A percentile compares a stretch with the other conserved stretches of the same genome.
These are phyloP conservation scores for Aphanomyces cochlioides DNA, from an alignment of 352 stramenopile genomes.

Conservation along the genomic window DNA sequence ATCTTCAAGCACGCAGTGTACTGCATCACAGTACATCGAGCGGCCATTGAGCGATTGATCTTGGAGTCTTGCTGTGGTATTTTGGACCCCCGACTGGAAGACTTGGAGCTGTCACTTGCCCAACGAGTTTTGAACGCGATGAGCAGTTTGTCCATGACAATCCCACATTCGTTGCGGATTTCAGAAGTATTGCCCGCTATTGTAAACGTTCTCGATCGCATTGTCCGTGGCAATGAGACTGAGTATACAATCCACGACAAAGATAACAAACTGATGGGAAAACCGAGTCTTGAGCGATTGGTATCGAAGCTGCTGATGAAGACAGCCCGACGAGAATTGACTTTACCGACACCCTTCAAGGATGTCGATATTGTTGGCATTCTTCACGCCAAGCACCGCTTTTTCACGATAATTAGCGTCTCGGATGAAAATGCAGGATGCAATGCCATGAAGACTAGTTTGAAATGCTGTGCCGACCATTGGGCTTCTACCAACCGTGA, in stretches of 20 bases:
- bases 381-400: slow-evolving; percentile 84
- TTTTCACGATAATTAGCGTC: slow-evolving; percentile 69
- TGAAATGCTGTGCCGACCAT: slow-evolving; percentile 13
- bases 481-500: not conserved
- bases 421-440: slow-evolving; percentile 63
- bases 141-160: slow-evolving; percentile 51
- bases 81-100: slow-evolving; percentile 64
- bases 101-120: slow-evolving; percentile 40
- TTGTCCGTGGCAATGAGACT: slow-evolving; percentile 72
- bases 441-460: slow-evolving; percentile 64
- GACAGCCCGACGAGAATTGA: slow-evolving; percentile 55
- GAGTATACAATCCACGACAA: slow-evolving; percentile 74
- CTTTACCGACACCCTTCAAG: slow-evolving; percentile 62
- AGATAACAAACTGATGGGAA: slow-evolving; percentile 67
- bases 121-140: slow-evolving; percentile 64
- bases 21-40: slow-evolving; percentile 56
- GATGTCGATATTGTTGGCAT: slow-evolving; percentile 76
- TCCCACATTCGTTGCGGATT: slow-evolving; percentile 57
- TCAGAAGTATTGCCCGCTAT: slow-evolving; percentile 71
- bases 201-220: slow-evolving; percentile 72
- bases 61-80: slow-evolving; percentile 73
- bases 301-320: slow-evolving; percentile 67
- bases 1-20: slow-evolving; percentile 56
- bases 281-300: slow-evolving; percentile 74
- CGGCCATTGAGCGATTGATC: slow-evolving; percentile 69